phyloP scores from a whole-genome alignment of 305 asterid genomes.

The Solanum hybrid region DNA sequence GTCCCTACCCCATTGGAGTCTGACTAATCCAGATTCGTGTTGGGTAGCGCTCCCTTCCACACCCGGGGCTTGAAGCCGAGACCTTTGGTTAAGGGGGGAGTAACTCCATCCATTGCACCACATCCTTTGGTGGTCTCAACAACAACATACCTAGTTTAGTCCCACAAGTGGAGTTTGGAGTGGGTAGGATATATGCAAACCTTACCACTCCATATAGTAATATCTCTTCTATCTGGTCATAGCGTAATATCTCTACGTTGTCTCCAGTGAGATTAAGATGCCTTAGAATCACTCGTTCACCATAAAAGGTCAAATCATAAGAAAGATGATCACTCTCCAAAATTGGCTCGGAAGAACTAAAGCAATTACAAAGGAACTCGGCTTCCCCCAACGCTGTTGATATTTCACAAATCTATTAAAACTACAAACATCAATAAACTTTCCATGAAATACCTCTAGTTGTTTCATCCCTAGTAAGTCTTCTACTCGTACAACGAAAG shows the following conservation, averaged over 20 bases:
- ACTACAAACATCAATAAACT: not conserved
- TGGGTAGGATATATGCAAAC: not conserved
- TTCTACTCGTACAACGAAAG: not conserved
- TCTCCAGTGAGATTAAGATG: not conserved
- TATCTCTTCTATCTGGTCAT: not conserved
- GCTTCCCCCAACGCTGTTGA: not conserved
- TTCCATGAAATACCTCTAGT: constrained; percentile 3
- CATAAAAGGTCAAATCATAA: not conserved
- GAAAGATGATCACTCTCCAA: not conserved
- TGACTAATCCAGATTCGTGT: not conserved
- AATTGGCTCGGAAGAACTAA: not conserved
- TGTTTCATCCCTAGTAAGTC: not conserved
- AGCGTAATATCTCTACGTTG: not conserved
- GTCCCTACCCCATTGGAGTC: not conserved
- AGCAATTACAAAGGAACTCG: not conserved
- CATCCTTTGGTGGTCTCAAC: not conserved
- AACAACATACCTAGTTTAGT: not conserved
- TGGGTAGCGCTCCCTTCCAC: not conserved
- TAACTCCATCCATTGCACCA: not conserved
- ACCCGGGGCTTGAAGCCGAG: not conserved
- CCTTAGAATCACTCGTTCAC: not conserved
- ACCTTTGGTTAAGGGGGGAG: not conserved
- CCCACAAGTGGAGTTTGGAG: not conserved
- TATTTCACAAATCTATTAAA: not conserved
- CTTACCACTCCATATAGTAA: not conserved